Conservation (phyloP, 306 rosid genomes). For the Pyrus pyrifolia region DNA sequence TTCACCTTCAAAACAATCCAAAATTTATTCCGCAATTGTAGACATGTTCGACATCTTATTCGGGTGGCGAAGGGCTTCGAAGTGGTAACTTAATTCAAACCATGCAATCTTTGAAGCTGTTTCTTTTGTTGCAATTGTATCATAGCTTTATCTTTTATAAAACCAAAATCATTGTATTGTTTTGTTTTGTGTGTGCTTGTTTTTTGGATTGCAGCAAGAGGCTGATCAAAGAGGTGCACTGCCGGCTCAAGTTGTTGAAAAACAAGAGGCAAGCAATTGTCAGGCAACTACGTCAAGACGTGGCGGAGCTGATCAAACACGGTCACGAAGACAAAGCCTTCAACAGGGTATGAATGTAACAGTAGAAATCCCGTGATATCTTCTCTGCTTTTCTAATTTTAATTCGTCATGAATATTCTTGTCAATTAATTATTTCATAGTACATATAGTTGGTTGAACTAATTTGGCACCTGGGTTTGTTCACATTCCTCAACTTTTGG, state of each 20-base stretch:
- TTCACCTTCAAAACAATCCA: background rate
- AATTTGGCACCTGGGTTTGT: background rate
- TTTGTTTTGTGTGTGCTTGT: background rate
- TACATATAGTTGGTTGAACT: background rate
- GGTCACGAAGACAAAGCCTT: conserved; percentile 53
- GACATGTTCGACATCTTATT: conserved; percentile 64
- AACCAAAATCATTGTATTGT: background rate
- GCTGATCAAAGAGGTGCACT: conserved; percentile 40
- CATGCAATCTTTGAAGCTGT: background rate
- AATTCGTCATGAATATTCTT: background rate
- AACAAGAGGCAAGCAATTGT: conserved; percentile 50
- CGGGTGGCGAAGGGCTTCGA: conserved; percentile 86
- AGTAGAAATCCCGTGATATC: background rate
- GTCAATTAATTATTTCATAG: background rate
- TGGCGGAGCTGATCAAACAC: conserved; percentile 38
- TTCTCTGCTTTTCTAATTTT: background rate
- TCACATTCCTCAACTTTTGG: background rate
- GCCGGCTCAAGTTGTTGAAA: conserved; percentile 53
- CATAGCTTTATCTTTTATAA: background rate
- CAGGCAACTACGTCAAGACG: conserved; percentile 46
- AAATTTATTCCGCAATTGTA: background rate
- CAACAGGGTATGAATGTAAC: conserved; percentile 35
- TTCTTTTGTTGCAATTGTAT: background rate
- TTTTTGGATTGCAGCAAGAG: conserved; percentile 46
- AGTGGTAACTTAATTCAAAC: conserved; percentile 43